These are phyloP conservation scores for Testicularia cyperi DNA, from an alignment of 1,284 basidiomycete species.

Conservation along the genomic window DNA sequence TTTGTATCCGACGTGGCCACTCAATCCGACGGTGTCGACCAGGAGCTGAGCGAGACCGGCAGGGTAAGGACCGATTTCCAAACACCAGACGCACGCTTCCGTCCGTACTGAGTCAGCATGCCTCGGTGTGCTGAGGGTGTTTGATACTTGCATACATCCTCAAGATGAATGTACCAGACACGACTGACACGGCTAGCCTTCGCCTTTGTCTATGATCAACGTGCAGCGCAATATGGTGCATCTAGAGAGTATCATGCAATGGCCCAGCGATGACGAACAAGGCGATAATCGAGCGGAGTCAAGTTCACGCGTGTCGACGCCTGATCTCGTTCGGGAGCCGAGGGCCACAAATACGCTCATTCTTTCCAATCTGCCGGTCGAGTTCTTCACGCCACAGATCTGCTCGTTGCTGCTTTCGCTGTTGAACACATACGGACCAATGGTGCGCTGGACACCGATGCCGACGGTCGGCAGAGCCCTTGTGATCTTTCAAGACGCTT, in stretches of 20 bases:
- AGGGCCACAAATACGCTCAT: constrained; percentile 50
- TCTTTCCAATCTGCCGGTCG: constrained; percentile 47
- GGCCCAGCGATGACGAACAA: constrained; percentile 25
- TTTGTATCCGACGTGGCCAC: constrained; percentile 1
- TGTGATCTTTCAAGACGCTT: constrained; percentile 41
- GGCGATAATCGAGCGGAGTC: no score
- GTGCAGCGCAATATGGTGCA: constrained; percentile 38
- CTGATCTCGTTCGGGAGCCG: not conserved
- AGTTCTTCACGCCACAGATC: constrained; percentile 49
- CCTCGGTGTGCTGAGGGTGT: not conserved
- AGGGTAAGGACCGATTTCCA: constrained; percentile 90
- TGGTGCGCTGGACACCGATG: constrained; percentile 51
- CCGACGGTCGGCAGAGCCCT: constrained; percentile 47
- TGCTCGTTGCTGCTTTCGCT: constrained; percentile 44
- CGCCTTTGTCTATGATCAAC: not conserved
- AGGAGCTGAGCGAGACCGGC: constrained; percentile 76
- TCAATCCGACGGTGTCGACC: constrained; percentile 39
- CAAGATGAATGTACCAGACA: no score
- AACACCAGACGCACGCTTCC: constrained; percentile 72
- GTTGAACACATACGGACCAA: constrained; percentile 48
- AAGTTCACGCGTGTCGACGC: not conserved
- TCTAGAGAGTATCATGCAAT: constrained; percentile 40
- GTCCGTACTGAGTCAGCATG: constrained; percentile 69
- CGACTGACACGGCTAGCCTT: constrained; percentile 7
- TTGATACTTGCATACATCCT: no score